phyloP scores from a whole-genome alignment of 2,329 filamentous ascomycete genomes.

The Fonsecaea multimorphosa region DNA sequence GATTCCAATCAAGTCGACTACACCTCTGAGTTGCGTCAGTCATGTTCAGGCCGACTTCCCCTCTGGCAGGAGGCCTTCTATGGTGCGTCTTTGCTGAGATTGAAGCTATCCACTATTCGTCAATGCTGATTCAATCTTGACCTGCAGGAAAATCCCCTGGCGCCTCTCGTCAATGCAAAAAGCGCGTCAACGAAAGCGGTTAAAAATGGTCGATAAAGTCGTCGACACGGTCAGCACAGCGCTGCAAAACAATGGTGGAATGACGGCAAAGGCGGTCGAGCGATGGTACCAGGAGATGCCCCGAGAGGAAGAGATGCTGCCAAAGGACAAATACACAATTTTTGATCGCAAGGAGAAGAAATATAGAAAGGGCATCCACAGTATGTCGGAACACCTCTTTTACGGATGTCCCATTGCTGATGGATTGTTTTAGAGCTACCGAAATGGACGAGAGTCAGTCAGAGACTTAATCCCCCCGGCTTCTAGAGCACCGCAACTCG shows the following conservation, averaged over 20 bases:
- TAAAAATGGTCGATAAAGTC: constrained; percentile 85
- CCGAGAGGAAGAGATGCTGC: constrained; percentile 90
- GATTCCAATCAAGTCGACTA: not conserved
- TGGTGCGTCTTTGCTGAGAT: constrained; percentile 63
- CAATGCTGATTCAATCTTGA: constrained; percentile 2
- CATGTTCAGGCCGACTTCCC: constrained; percentile 84
- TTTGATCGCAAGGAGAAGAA: constrained; percentile 96
- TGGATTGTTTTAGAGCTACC: constrained; percentile 66
- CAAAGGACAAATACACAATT: constrained; percentile 96
- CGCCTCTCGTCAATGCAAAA: constrained; percentile 92
- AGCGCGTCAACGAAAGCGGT: constrained; percentile 78
- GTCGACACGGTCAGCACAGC: constrained; percentile 81
- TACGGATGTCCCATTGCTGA: constrained; percentile 14
- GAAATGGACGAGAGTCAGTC: constrained; percentile 95
- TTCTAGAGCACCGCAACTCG: constrained; percentile 62
- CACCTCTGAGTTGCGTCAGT: constrained; percentile 39
- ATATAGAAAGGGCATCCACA: constrained; percentile 97
- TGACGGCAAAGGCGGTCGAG: constrained; percentile 76
- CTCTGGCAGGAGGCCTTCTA: constrained; percentile 78
- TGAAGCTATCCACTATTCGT: not conserved
- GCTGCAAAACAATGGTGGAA: constrained; percentile 73
- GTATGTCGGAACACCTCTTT: constrained; percentile 62
- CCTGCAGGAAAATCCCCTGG: constrained; percentile 88
- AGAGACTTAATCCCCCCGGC: constrained; percentile 91
- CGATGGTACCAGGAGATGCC: constrained; percentile 97